Conservation (phyloP, 495 filamentous ascomycete genomes). For the Viridothelium virens region DNA sequence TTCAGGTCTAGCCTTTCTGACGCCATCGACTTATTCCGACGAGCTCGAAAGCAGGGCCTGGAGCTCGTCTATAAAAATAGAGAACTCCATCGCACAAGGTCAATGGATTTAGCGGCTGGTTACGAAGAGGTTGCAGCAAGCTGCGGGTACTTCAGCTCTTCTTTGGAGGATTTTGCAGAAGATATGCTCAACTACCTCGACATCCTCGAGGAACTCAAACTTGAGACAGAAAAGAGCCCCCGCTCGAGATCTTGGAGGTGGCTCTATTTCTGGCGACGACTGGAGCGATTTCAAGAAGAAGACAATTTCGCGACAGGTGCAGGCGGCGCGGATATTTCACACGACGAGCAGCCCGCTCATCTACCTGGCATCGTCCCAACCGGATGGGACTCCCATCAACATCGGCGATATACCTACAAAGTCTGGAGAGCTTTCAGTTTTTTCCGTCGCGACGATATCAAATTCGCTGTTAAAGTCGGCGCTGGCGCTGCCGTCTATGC, state of each 20-base stretch:
- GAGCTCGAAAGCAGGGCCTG: slow-evolving; percentile 65
- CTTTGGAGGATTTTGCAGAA: slow-evolving; percentile 78
- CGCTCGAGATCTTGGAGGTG: slow-evolving; percentile 69
- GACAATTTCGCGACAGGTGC: not conserved
- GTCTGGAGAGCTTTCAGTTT: slow-evolving; percentile 52
- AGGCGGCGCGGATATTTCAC: not conserved
- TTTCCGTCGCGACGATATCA: slow-evolving; percentile 59
- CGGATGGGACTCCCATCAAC: slow-evolving; percentile 13
- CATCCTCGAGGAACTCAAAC: slow-evolving; percentile 75
- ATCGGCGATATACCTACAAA: slow-evolving; percentile 38
- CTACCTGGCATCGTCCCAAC: not conserved
- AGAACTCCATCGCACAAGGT: slow-evolving; percentile 54
- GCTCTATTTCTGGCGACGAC: slow-evolving; percentile 67
- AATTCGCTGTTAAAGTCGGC: slow-evolving; percentile 88
- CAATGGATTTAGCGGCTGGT: slow-evolving; percentile 74
- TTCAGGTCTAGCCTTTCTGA: slow-evolving; percentile 70
- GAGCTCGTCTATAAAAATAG: slow-evolving; percentile 69
- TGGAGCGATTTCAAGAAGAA: not conserved
- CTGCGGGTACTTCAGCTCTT: slow-evolving; percentile 91
- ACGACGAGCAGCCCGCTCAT: not conserved
- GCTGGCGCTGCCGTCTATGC: slow-evolving; percentile 81
- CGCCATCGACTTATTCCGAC: slow-evolving; percentile 69
- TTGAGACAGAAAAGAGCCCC: slow-evolving; percentile 50
- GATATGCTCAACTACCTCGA: slow-evolving; percentile 77
- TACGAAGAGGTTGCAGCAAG: slow-evolving; percentile 94